Percentiles rank a stretch among this genome's conserved stretches.
Evolutionary conservation across 331 rosid genomes (phyloP).

Genomic region (Stylosanthes scabra): DNA sequence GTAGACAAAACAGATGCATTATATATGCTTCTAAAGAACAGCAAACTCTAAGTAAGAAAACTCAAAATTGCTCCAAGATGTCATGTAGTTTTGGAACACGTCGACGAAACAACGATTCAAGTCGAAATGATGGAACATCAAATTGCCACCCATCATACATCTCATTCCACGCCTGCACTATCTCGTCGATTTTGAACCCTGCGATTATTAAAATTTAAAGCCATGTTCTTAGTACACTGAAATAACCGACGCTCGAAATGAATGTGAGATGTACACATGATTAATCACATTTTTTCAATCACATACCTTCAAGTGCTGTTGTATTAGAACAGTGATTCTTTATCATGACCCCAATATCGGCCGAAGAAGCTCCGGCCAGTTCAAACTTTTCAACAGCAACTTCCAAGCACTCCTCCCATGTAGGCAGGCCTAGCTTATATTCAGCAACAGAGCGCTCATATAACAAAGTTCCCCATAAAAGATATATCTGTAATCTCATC

Average conservation of each 20-base stretch:
- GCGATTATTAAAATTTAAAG: constrained; percentile 38
- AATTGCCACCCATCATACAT: constrained; percentile 99
- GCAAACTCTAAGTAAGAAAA: constrained; percentile 39
- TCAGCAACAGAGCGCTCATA: constrained; percentile 94
- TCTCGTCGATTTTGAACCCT: constrained; percentile 96
- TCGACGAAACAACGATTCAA: constrained; percentile 95
- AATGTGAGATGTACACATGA: constrained; percentile 11
- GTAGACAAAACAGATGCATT: constrained; percentile 44
- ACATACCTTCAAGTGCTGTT: constrained; percentile 84
- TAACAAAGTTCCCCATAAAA: constrained; percentile 90
- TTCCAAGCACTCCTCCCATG: constrained; percentile 98
- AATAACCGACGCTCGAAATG: constrained; percentile 19
- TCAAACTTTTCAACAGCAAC: constrained; percentile 94
- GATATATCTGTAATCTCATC: constrained; percentile 83
- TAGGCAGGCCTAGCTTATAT: constrained; percentile 76
- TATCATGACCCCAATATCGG: constrained; percentile 93
- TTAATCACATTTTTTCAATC: background rate
- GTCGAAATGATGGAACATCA: constrained; percentile 91
- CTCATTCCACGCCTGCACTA: constrained; percentile 96
- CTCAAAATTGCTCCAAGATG: constrained; percentile 69
- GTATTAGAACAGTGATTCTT: constrained; percentile 80
- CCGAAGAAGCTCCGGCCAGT: constrained; percentile 91
- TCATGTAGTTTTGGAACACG: constrained; percentile 87
- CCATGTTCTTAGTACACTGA: constrained; percentile 29
- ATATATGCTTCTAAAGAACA: constrained; percentile 48